A percentile compares a stretch with the other conserved stretches of the same genome.
Evolutionary conservation across 108 stramenopile species (phyloP).

Genomic region (Cyclotella kingstonii): DNA sequence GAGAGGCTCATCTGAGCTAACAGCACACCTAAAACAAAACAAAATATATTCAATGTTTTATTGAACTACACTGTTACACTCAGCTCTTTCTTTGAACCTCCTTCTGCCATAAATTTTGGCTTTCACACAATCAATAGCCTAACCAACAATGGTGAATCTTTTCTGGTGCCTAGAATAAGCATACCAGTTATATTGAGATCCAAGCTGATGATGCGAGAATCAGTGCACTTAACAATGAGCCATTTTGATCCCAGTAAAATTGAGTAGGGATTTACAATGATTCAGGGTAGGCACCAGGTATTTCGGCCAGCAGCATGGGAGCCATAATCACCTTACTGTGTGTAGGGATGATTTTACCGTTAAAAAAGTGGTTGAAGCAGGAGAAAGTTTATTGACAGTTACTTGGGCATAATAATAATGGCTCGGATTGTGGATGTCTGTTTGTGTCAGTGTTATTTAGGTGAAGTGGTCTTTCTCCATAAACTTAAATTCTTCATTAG

Average conservation of each 20-base stretch:
- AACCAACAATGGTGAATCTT: too few relatives aligned
- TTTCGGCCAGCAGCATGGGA: slow-evolving; percentile 52
- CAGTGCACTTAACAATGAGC: slow-evolving; percentile 79
- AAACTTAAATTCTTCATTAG: too few relatives aligned
- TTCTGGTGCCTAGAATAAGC: slow-evolving; percentile 55
- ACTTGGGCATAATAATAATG: not conserved
- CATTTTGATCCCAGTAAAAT: slow-evolving; percentile 68
- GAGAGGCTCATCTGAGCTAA: too few relatives aligned
- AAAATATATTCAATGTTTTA: too few relatives aligned
- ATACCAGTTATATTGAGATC: slow-evolving; percentile 58
- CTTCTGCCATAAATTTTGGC: too few relatives aligned
- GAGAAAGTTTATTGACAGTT: slow-evolving; percentile 66
- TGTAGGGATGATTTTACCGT: slow-evolving; percentile 40
- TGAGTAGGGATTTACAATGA: slow-evolving; percentile 69
- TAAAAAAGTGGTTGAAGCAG: slow-evolving; percentile 67
- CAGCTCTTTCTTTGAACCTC: too few relatives aligned
- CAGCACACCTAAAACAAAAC: too few relatives aligned
- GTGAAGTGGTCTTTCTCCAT: too few relatives aligned
- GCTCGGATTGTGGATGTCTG: too few relatives aligned
- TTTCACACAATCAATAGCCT: too few relatives aligned
- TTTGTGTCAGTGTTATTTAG: too few relatives aligned
- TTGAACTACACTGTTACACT: too few relatives aligned
- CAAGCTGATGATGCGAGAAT: slow-evolving; percentile 57
- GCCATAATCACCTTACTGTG: slow-evolving; percentile 23
- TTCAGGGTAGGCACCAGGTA: slow-evolving; percentile 44